Evolutionary conservation across 495 filamentous ascomycete species (phyloP).

Genomic region (Ramalina peruviana): DNA sequence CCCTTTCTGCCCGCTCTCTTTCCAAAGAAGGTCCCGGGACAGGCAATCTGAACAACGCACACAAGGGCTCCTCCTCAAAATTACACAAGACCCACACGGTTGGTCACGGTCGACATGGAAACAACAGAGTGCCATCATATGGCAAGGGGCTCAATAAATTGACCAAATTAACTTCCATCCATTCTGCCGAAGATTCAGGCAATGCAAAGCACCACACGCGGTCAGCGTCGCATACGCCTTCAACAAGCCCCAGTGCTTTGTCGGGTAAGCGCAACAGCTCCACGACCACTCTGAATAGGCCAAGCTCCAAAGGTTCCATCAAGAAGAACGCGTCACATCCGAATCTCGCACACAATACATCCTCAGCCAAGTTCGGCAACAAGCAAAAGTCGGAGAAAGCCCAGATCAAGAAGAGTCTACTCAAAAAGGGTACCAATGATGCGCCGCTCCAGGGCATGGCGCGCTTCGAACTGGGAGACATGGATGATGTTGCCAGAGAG

Average conservation of each 20-base stretch:
- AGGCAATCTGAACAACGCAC: slow-evolving; percentile 4
- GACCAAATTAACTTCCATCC: slow-evolving; percentile 15
- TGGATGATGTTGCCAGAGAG: slow-evolving; percentile 12
- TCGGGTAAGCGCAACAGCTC: slow-evolving; percentile 13
- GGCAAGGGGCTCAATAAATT: slow-evolving; percentile 27
- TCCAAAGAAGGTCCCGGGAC: slow-evolving; percentile 11
- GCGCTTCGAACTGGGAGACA: slow-evolving; percentile 12
- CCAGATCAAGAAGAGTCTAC: slow-evolving; percentile 8
- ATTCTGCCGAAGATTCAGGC: neutral
- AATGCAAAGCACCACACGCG: slow-evolving; percentile 7
- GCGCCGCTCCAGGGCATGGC: slow-evolving; percentile 5
- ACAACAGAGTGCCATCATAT: slow-evolving; percentile 23
- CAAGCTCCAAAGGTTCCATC: slow-evolving; percentile 11
- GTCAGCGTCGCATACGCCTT: slow-evolving; percentile 13
- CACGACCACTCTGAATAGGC: slow-evolving; percentile 5
- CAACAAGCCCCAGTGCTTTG: slow-evolving; percentile 11
- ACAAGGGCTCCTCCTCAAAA: slow-evolving; percentile 13
- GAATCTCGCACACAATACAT: slow-evolving; percentile 4
- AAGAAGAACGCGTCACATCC: slow-evolving; percentile 13
- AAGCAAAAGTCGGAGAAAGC: slow-evolving; percentile 8
- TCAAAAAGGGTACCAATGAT: slow-evolving; percentile 8
- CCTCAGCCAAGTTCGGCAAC: slow-evolving; percentile 10
- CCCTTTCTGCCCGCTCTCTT: slow-evolving; percentile 12
- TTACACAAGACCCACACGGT: slow-evolving; percentile 16
- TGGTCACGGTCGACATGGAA: slow-evolving; percentile 13